Conservation (phyloP, 306 rosid species). For the Erythrophleum fordii region DNA sequence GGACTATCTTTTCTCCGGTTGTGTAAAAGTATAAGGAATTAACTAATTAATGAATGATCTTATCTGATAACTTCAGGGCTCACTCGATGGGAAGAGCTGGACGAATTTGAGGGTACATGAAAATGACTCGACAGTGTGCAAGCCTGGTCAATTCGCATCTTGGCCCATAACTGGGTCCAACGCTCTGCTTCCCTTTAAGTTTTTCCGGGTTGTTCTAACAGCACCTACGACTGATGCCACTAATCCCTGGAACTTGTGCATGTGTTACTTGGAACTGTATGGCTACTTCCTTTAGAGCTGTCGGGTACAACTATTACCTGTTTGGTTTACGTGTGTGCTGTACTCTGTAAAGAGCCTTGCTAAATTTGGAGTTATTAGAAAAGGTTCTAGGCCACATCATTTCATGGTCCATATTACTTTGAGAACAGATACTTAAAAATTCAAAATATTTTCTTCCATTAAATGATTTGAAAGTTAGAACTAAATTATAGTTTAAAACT, state of each 20-base stretch:
- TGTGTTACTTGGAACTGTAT: constrained; percentile 84
- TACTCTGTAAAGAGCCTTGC: not conserved
- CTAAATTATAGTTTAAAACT: not conserved
- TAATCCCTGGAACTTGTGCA: constrained; percentile 75
- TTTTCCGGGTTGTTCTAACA: constrained; percentile 68
- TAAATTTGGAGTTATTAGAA: not conserved
- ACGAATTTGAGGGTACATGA: constrained; percentile 74
- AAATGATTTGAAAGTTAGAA: not conserved
- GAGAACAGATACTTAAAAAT: too few species aligned
- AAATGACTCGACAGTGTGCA: constrained; percentile 75
- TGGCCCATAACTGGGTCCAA: constrained; percentile 82
- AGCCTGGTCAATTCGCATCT: constrained; percentile 92
- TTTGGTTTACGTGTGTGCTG: not conserved
- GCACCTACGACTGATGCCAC: constrained; percentile 73
- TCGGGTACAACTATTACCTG: not conserved
- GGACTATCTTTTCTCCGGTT: constrained; percentile 6
- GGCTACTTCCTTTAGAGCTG: constrained; percentile 69
- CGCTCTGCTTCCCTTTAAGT: constrained; percentile 77
- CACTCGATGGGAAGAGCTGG: constrained; percentile 89
- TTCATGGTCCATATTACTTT: not conserved
- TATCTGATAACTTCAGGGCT: constrained; percentile 58
- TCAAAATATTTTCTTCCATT: not conserved
- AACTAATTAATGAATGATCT: not conserved
- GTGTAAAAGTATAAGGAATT: not conserved
- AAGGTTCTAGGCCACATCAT: not conserved